phyloP scores from a whole-genome alignment of 345 rosid genomes.

The Rhizophora mangle region DNA sequence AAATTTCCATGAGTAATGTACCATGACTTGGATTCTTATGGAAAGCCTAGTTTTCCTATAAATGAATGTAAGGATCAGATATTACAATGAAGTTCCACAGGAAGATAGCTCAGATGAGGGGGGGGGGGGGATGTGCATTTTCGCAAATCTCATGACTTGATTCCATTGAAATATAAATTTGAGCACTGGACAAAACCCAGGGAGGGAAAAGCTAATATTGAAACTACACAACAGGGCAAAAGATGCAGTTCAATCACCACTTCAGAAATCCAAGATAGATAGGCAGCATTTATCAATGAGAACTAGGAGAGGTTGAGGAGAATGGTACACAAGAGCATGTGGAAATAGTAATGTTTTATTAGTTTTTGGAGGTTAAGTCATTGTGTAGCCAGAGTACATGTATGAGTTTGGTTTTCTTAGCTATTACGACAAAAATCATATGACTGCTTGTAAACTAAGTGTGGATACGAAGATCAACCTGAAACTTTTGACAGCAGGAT shows the following conservation, averaged over 20 bases:
- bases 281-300: constrained; percentile 27
- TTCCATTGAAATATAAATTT: too few species aligned
- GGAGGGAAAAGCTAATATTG: constrained; percentile 1
- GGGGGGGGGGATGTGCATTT: too few species aligned
- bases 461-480: not conserved
- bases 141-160: too few species aligned
- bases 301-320: constrained; percentile 8
- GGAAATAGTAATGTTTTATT: not conserved
- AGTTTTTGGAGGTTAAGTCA: not conserved
- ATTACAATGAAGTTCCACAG: too few species aligned
- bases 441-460: not conserved
- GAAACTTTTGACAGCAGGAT: not conserved
- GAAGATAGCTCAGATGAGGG: too few species aligned
- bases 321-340: not conserved
- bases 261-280: constrained; percentile 12
- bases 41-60: too few species aligned
- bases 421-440: not conserved
- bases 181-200: too few species aligned
- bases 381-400: not conserved
- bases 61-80: too few species aligned
- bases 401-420: not conserved
- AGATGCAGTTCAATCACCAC: constrained; percentile 1
- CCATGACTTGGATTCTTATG: not conserved
- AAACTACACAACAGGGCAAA: not conserved
- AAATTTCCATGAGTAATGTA: not conserved